Percentiles rank a stretch among this genome's conserved stretches.
Evolutionary conservation across 2,329 filamentous ascomycete genomes (phyloP).

Genomic region (Claviceps spartinae): DNA sequence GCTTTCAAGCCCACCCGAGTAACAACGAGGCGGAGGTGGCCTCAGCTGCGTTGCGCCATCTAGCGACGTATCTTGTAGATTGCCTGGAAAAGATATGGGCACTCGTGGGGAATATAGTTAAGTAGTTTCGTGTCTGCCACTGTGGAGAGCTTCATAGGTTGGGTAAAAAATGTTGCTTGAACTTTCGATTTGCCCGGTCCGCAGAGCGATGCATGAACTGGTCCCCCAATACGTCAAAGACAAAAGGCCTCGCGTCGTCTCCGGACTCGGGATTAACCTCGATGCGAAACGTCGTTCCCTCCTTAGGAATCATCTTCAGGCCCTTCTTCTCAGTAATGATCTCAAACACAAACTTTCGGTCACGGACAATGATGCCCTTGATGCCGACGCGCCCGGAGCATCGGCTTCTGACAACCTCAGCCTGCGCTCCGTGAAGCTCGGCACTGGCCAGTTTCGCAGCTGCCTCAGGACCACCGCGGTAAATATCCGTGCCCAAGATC

Average conservation of each 20-base stretch:
- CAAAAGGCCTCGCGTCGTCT: conserved; percentile 28
- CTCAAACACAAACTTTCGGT: conserved; percentile 77
- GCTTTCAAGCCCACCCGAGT: neutral
- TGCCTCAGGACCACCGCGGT: conserved; percentile 40
- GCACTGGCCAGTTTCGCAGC: conserved; percentile 70
- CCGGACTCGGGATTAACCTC: conserved; percentile 37
- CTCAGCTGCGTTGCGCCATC: neutral
- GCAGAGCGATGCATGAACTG: conserved; percentile 73
- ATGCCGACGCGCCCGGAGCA: conserved; percentile 75
- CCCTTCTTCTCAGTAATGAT: conserved; percentile 59
- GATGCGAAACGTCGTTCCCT: conserved; percentile 74
- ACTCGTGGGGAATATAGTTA: neutral
- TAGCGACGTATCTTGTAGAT: neutral
- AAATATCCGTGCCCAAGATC: conserved; percentile 51
- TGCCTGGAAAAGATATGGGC: neutral
- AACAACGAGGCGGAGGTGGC: neutral
- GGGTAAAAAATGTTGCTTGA: conserved; percentile 64
- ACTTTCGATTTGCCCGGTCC: conserved; percentile 82
- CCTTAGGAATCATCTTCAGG: conserved; percentile 75
- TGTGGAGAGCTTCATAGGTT: neutral
- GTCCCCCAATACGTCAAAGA: conserved; percentile 77
- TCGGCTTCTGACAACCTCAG: conserved; percentile 70
- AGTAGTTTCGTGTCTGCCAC: neutral
- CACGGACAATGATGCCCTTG: conserved; percentile 75
- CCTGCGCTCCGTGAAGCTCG: conserved; percentile 76